Evolutionary conservation across 257 asterid species (phyloP).

Genomic region (Striga asiatica): DNA sequence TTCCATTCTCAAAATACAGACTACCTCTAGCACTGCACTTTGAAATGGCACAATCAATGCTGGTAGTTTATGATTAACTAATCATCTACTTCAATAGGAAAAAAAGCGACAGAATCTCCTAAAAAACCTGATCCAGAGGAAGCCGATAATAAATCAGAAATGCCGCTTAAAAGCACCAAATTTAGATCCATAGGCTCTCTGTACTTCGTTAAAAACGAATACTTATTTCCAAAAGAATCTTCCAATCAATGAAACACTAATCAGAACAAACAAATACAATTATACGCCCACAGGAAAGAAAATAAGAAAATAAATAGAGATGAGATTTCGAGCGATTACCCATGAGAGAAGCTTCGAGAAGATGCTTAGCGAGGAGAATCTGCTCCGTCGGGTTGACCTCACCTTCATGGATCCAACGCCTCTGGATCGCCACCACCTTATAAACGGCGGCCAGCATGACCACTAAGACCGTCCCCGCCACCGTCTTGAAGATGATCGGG

Average conservation of each 20-base stretch:
- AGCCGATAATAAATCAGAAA: neutral
- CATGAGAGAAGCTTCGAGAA: slow-evolving; percentile 88
- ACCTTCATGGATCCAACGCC: slow-evolving; percentile 58
- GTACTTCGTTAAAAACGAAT: neutral
- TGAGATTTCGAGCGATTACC: slow-evolving; percentile 29
- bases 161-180: slow-evolving; percentile 4
- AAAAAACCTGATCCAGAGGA: neutral
- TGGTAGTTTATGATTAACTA: too few species aligned
- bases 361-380: slow-evolving; percentile 48
- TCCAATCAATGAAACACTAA: neutral
- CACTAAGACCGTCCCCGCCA: slow-evolving; percentile 44
- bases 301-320: neutral
- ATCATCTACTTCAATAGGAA: too few species aligned
- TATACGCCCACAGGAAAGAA: too few species aligned
- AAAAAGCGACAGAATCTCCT: neutral
- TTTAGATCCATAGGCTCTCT: neutral
- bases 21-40: neutral
- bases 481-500: slow-evolving; percentile 58
- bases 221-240: neutral
- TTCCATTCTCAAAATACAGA: slow-evolving; percentile 1
- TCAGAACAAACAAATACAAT: neutral
- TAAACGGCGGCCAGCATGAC: slow-evolving; percentile 55
- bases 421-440: slow-evolving; percentile 45
- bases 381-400: slow-evolving; percentile 81
- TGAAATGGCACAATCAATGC: too few species aligned